Evolutionary conservation across 2,329 filamentous ascomycete genomes (phyloP).

Genomic region (Fusarium sp.): DNA sequence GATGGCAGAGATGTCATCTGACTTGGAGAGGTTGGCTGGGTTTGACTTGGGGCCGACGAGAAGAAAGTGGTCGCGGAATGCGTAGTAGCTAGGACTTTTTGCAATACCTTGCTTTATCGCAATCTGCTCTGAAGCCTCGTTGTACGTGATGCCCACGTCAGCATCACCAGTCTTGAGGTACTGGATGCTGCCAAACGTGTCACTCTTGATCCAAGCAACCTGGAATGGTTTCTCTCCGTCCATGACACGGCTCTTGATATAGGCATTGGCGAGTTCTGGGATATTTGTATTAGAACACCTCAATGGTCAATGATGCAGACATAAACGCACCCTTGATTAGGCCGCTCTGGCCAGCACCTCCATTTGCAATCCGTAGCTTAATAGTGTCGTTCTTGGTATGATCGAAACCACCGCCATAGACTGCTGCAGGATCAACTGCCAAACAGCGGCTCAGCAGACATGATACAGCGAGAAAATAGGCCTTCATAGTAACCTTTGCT

Average conservation of each 20-base stretch:
- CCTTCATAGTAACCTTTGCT: no score
- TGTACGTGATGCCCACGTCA: constrained; percentile 60
- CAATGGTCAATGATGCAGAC: no score
- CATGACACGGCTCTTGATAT: constrained; percentile 38
- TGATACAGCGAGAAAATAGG: no score
- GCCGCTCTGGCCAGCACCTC: constrained; percentile 53
- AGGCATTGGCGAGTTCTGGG: constrained; percentile 43
- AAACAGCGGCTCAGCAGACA: neutral
- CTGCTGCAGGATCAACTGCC: constrained; percentile 26
- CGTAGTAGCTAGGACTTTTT: constrained; percentile 47
- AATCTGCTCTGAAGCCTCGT: constrained; percentile 54
- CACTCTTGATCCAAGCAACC: constrained; percentile 58
- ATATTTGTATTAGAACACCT: neutral
- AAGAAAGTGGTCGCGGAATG: constrained; percentile 60
- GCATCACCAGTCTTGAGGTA: constrained; percentile 53
- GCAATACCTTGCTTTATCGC: constrained; percentile 55
- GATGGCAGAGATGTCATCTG: constrained; percentile 46
- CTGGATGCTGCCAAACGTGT: constrained; percentile 58
- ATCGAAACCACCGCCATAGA: constrained; percentile 38
- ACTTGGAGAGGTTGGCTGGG: constrained; percentile 45
- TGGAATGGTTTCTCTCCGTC: constrained; percentile 48
- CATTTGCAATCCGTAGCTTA: constrained; percentile 49
- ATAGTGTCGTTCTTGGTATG: constrained; percentile 16
- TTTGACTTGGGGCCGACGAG: constrained; percentile 54
- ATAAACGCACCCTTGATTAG: constrained; percentile 46